These are phyloP conservation scores for Volvariella surrecta DNA, from an alignment of 1,284 basidiomycete species.

Conservation along the genomic window DNA sequence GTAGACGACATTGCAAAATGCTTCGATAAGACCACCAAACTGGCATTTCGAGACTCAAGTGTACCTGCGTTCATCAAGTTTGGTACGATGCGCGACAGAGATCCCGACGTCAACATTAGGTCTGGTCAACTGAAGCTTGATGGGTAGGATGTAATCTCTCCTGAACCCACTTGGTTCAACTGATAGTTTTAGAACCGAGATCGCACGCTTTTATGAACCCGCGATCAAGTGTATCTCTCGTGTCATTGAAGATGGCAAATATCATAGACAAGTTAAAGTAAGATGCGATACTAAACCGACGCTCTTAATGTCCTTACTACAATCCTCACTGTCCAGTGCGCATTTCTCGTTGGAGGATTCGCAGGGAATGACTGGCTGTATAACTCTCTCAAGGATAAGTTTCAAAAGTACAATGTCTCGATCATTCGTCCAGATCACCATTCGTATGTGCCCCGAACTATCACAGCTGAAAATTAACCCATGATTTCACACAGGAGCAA, in stretches of 20 bases:
- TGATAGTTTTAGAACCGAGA: constrained; percentile 20
- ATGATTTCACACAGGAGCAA: not conserved
- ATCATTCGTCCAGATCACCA: constrained; percentile 28
- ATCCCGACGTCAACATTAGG: constrained; percentile 13
- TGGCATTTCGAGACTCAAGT: constrained; percentile 25
- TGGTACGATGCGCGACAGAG: constrained; percentile 30
- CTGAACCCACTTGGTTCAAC: not conserved
- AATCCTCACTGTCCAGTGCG: constrained; percentile 11
- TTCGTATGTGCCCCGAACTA: constrained; percentile 12
- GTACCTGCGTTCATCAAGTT: constrained; percentile 31
- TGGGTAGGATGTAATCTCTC: not conserved
- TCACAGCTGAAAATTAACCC: not conserved
- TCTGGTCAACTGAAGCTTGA: constrained; percentile 3
- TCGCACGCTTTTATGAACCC: constrained; percentile 38
- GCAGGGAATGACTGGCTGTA: constrained; percentile 44
- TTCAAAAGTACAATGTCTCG: constrained; percentile 20
- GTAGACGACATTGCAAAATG: constrained; percentile 4
- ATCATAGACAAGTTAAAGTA: not conserved
- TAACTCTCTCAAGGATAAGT: constrained; percentile 22
- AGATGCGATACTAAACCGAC: not conserved
- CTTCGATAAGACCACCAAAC: constrained; percentile 34
- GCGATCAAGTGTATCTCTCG: constrained; percentile 32
- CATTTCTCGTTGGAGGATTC: constrained; percentile 34
- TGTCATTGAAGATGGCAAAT: constrained; percentile 20
- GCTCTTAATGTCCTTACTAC: not conserved